Conservation (phyloP, 2,329 filamentous ascomycete genomes). For the Diplodia mutila region DNA sequence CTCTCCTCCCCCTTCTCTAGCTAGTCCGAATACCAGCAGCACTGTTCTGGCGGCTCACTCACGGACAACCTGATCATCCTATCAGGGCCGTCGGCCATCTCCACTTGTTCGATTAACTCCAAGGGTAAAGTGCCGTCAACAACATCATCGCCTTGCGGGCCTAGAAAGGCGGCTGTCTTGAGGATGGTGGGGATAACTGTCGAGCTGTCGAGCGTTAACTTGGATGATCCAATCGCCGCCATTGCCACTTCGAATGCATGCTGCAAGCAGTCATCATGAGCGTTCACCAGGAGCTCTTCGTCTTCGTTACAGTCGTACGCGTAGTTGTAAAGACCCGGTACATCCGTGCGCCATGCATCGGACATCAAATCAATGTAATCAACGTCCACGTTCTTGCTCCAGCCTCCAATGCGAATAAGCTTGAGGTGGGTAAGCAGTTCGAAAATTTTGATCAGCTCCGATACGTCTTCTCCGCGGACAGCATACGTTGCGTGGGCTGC, state of each 20-base stretch:
- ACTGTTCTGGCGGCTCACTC: no score
- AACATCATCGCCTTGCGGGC: neutral
- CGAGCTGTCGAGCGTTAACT: neutral
- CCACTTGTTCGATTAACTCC: neutral
- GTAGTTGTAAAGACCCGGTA: neutral
- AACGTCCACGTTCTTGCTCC: neutral
- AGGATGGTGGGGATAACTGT: neutral
- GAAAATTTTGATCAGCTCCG: neutral
- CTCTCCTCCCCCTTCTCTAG: neutral
- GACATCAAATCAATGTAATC: neutral
- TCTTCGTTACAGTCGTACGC: neutral
- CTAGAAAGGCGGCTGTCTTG: no score
- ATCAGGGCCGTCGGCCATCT: neutral
- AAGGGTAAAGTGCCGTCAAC: no score
- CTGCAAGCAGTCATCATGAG: neutral
- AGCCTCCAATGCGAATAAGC: neutral
- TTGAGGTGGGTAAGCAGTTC: neutral
- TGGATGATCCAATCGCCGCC: neutral
- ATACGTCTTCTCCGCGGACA: neutral
- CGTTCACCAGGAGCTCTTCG: neutral
- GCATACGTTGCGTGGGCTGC: neutral
- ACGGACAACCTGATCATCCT: neutral
- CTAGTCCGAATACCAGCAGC: neutral
- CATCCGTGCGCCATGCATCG: neutral
- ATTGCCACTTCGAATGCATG: neutral